Evolutionary conservation across 768 basidiomycete genomes (phyloP), one percentile per base, ranked within the genome.

Genomic region (Russula virescens): DNA sequence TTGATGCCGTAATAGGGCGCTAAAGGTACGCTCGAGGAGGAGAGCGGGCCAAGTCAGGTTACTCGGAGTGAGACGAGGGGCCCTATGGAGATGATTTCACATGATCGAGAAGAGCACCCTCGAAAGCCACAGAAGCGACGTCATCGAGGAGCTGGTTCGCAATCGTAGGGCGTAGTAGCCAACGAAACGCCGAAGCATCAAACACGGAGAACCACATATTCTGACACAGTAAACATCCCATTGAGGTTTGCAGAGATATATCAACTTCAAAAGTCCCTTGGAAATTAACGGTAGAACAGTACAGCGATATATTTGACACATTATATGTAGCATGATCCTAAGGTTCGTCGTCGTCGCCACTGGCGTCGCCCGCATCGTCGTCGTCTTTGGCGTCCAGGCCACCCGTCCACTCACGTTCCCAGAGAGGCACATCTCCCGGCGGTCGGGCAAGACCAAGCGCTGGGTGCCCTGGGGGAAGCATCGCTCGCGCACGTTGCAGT

Each of bases 331-430:
- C 34, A 45, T 55, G 51, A 57, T 63, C 61, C 61, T 66, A 66
- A 50, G 53, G 48, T 58, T 66, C 64, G 58, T 68, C 66, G 60
- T 68, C 66, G 61, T 63, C 63, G 55, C 68, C 64, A 59, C 53
- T 52, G 40, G 53, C 60, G 46, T 66, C 61, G 47, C 55, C 64
- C 19, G 11, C 51, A 52, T 63, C 62, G 19, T 61, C 66, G 52
- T 68, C 65, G 31, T 65, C 63, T 31, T 66, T 62, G 58, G n/a
- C 47, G 14, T 78, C 53, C 58, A 82, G 78, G 0, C 90, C 91
- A 18, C 91, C 90, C 46, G 84, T 84, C 92, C 92, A 94, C 64
- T 86, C 84, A 46, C 88, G 81, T 70, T 93, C 89, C 92, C 92
- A 94, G 21, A 86, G 75, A 31, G 84, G 83, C 47, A 55, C 69